A percentile compares a stretch with the other conserved stretches of the same genome.
Conservation (phyloP, 176 grass and related monocot species). For the Carex parvula region DNA sequence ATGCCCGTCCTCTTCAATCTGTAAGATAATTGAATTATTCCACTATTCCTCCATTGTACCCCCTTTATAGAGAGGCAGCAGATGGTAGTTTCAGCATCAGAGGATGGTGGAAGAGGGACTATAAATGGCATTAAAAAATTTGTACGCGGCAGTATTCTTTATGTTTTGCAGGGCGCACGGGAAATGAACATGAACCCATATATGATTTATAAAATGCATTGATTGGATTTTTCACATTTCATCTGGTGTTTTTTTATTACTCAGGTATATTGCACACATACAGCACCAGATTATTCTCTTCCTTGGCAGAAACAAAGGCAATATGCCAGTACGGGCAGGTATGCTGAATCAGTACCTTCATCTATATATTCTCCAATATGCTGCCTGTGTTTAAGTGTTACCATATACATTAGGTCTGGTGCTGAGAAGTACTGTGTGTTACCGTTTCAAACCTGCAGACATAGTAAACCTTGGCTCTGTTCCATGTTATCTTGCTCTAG, state of each 20-base stretch:
- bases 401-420: background rate
- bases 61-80: background rate
- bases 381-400: background rate
- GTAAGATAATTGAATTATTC: background rate
- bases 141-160: background rate
- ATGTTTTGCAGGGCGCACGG: background rate
- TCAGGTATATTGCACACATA: slow-evolving; percentile 95
- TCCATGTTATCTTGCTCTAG: background rate
- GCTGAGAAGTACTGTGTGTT: background rate
- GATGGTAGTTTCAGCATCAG: background rate
- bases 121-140: background rate
- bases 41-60: background rate
- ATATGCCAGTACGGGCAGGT: slow-evolving; percentile 79
- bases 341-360: slow-evolving; percentile 20
- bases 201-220: background rate
- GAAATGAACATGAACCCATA: background rate
- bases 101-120: background rate
- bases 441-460: background rate
- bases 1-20: background rate
- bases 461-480: background rate
- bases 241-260: slow-evolving; percentile 5
- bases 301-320: slow-evolving; percentile 98
- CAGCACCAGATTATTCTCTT: slow-evolving; percentile 84
- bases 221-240: background rate
- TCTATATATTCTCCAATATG: background rate